Percentiles rank a stretch among this genome's conserved stretches.
phyloP scores from a whole-genome alignment of 202 grass and related monocot genomes.

The Panicum hallii region DNA sequence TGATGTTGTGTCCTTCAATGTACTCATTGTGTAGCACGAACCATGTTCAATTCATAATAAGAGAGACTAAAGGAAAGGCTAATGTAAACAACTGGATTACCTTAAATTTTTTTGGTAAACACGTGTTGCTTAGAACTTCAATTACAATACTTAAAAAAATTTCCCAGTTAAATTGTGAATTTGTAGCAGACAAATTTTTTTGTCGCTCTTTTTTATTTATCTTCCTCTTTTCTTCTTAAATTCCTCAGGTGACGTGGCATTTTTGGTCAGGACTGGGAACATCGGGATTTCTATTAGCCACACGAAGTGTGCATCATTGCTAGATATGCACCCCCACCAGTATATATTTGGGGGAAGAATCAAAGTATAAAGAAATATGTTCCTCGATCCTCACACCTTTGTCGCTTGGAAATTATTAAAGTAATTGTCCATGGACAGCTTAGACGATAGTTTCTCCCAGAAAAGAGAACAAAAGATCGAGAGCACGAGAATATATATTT shows the following conservation, averaged over 20 bases:
- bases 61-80: slow-evolving; percentile 22
- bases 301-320: slow-evolving; percentile 58
- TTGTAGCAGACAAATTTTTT: slow-evolving; percentile 4
- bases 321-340: slow-evolving; percentile 58
- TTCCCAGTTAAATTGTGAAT: slow-evolving; percentile 14
- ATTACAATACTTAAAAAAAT: not conserved
- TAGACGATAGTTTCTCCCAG: slow-evolving; percentile 18
- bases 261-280: slow-evolving; percentile 40
- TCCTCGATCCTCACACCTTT: slow-evolving; percentile 34
- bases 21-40: not conserved
- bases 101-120: slow-evolving; percentile 5
- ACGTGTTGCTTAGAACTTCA: slow-evolving; percentile 19
- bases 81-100: slow-evolving; percentile 39
- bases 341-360: slow-evolving; percentile 57
- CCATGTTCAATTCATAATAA: slow-evolving; percentile 24
- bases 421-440: slow-evolving; percentile 29
- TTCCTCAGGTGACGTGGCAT: slow-evolving; percentile 31
- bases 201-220: not conserved
- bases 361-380: slow-evolving; percentile 60
- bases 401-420: slow-evolving; percentile 51
- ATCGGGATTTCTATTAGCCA: slow-evolving; percentile 57
- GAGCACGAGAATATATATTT: not conserved
- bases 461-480: slow-evolving; percentile 3
- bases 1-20: slow-evolving; percentile 13
- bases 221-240: slow-evolving; percentile 16